These are phyloP conservation scores for Escallonia rubra DNA, from an alignment of 129 eudicot species.

Conservation along the genomic window DNA sequence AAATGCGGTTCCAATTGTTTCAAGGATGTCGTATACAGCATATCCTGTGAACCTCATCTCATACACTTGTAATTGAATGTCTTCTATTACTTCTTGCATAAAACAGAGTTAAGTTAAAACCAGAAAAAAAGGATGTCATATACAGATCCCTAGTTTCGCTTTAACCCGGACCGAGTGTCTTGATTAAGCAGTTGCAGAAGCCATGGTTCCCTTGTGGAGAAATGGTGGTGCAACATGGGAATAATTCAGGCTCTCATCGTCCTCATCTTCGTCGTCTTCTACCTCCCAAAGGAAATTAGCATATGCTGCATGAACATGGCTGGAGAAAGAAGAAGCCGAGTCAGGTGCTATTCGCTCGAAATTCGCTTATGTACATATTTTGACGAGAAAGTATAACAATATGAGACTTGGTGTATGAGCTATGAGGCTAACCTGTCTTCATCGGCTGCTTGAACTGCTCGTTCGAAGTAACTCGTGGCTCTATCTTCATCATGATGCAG, in stretches of 20 bases:
- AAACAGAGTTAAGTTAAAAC: too few relatives aligned
- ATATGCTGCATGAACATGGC: constrained; percentile 81
- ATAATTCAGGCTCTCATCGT: constrained; percentile 19
- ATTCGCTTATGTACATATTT: too few relatives aligned
- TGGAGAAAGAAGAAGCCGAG: constrained; percentile 24
- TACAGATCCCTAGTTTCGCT: too few relatives aligned
- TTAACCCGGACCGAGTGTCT: too few relatives aligned
- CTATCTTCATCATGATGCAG: constrained; percentile 58
- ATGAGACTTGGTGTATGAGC: too few relatives aligned
- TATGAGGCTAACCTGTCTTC: constrained; percentile 46
- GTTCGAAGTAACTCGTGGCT: constrained; percentile 61
- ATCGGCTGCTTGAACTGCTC: constrained; percentile 72
- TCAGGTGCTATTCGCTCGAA: background rate
- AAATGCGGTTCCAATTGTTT: too few relatives aligned
- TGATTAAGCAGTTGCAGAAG: constrained; percentile 40
- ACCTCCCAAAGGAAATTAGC: constrained; percentile 86
- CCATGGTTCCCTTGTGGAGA: constrained; percentile 33
- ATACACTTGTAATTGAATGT: too few relatives aligned
- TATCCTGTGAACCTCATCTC: too few relatives aligned
- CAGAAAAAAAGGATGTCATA: too few relatives aligned
- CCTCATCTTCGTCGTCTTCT: constrained; percentile 49
- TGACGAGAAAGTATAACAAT: too few relatives aligned
- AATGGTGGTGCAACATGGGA: constrained; percentile 15
- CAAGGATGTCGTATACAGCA: too few relatives aligned
- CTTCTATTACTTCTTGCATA: too few relatives aligned